These are phyloP conservation scores for Caryopteris hybrid DNA, from an alignment of 305 asterid genomes.

Conservation along the genomic window DNA sequence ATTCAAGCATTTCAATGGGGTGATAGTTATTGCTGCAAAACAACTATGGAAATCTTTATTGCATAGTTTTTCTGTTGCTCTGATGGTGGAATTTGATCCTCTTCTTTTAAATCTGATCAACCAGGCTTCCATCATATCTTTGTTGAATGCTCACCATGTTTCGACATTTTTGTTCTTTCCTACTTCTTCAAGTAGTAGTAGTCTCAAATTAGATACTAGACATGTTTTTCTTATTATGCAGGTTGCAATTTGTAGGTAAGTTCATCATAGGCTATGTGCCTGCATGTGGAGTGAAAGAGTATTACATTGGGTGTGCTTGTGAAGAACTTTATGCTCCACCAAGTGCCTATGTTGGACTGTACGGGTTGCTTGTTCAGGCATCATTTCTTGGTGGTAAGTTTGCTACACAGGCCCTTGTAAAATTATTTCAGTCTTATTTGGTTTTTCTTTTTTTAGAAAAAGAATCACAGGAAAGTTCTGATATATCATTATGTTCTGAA, in stretches of 20 bases:
- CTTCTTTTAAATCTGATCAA: no score
- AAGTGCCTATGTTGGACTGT: constrained; percentile 76
- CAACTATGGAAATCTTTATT: neutral
- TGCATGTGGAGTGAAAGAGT: constrained; percentile 79
- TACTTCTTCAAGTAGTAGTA: neutral
- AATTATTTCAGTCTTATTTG: neutral
- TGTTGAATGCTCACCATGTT: no score
- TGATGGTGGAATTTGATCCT: no score
- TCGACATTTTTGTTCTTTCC: neutral
- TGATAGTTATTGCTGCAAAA: neutral
- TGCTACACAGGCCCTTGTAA: neutral
- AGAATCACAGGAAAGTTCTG: neutral
- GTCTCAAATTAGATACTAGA: constrained; percentile 6
- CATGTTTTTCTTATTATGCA: constrained; percentile 12
- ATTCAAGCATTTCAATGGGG: neutral
- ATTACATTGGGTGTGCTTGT: constrained; percentile 79
- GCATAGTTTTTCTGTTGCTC: neutral
- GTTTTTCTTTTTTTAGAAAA: neutral
- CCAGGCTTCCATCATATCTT: no score
- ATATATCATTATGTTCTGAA: neutral
- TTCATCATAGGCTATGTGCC: constrained; percentile 67
- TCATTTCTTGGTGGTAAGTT: constrained; percentile 79
- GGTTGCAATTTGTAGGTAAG: constrained; percentile 50
- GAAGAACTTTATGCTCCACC: constrained; percentile 90
- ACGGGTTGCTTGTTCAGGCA: constrained; percentile 73